Evolutionary conservation across 2,329 filamentous ascomycete genomes (phyloP), one percentile per base, ranked within the genome.

Genomic region (Stemphylium lycopersici): DNA sequence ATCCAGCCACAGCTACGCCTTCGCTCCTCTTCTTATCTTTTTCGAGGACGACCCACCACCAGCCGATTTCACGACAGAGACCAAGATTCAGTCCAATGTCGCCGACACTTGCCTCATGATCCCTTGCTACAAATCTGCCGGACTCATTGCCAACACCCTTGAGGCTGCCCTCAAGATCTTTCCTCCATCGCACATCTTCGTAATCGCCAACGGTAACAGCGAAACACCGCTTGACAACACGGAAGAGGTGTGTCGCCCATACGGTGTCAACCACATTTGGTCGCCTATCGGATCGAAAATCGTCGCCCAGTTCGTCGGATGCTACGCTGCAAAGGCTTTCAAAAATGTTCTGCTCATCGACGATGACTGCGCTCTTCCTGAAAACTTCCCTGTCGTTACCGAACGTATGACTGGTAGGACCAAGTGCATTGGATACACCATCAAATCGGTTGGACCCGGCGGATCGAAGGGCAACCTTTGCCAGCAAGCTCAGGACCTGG

Each of bases 401-500:
- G 57, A 62, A 13, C 53, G 59, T 7, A 34, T 62, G 47, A 48
- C 18, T n/a, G 43, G 33, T 20, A 53, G 29, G 10, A 41, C 48
- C 20, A 45, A 50, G 33, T 81, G 78, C 48, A 74, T 82, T 34
- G 80, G 80, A 0, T 82, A 82, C 61, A 80, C 79, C 1, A 81
- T 82, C 58, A 80, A 81, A 55, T 74, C 68, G 3, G 73, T 76
- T n/a, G 77, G 77, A 2, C 67, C 75, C 0, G 61, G 74, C 11
- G 67, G 67, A 0, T 66, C 68, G 10, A 72, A 67, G 34, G 77
- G 71, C 43, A 64, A 53, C 39, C 32, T 64, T 16, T 65, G 62
- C 48, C 58, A 65, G 45, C 79, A 80, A 38, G 79, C 79, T 0
- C 80, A 83, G 53, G 80, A 83, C 62, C 65, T 82, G n/a, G 80